phyloP scores from a whole-genome alignment of 345 rosid species.

The Durio zibethinus region DNA sequence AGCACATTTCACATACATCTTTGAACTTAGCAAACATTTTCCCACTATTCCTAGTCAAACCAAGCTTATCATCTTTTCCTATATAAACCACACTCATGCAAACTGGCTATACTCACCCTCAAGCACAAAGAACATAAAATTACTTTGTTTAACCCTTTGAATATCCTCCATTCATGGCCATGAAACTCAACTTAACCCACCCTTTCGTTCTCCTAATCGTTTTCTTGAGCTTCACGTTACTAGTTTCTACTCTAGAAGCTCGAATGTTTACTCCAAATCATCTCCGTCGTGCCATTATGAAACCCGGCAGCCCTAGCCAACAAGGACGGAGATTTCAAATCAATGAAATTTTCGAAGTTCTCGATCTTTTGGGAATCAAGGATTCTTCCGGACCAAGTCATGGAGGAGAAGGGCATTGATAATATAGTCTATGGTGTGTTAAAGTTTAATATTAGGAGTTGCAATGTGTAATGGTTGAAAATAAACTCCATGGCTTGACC shows the following conservation, averaged over 20 bases:
- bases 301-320: not conserved
- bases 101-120: not conserved
- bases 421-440: not conserved
- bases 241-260: not conserved
- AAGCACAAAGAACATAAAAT: not conserved
- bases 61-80: not conserved
- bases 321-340: not conserved
- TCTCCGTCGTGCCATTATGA: not conserved
- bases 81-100: not conserved
- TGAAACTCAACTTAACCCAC: not conserved
- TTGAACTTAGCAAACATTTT: not conserved
- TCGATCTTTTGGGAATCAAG: conserved; percentile 4
- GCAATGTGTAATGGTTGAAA: not conserved
- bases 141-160: not conserved
- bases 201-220: not conserved
- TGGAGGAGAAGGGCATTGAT: not conserved
- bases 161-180: not conserved
- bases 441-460: not conserved
- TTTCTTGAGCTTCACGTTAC: not conserved
- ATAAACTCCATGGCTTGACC: not conserved
- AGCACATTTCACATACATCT: not conserved
- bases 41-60: not conserved
- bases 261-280: not conserved
- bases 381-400: not conserved
- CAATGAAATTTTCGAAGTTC: not conserved